Conservation (phyloP, 2,329 filamentous ascomycete genomes). For the Calonectria multiphialidica region DNA sequence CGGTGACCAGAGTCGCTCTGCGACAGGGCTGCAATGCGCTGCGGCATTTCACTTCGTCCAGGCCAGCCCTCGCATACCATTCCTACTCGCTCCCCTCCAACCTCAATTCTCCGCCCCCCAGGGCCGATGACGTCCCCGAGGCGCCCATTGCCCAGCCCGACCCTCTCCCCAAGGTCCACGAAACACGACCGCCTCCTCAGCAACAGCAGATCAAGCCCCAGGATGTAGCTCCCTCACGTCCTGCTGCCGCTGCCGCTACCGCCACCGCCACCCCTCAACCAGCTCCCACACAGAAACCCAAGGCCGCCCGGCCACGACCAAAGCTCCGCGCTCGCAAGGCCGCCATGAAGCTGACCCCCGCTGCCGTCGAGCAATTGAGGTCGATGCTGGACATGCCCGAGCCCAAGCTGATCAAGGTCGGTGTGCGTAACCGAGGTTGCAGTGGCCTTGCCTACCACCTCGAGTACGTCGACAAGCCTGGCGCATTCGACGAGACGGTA, state of each 20-base stretch:
- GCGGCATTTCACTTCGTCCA: constrained; percentile 57
- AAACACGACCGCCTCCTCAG: constrained; percentile 60
- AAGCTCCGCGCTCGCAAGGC: constrained; percentile 80
- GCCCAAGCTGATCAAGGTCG: constrained; percentile 93
- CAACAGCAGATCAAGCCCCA: constrained; percentile 33
- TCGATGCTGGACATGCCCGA: constrained; percentile 85
- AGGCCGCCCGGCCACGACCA: constrained; percentile 55
- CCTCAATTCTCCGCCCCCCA: constrained; percentile 53
- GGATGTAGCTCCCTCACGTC: constrained; percentile 27
- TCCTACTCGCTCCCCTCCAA: constrained; percentile 63
- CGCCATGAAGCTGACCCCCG: constrained; percentile 85
- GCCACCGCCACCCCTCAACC: constrained; percentile 52
- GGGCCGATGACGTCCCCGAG: constrained; percentile 58
- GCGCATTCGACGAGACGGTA: constrained; percentile 88
- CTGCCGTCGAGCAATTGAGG: constrained; percentile 83
- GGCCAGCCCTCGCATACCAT: constrained; percentile 58
- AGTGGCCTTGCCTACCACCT: constrained; percentile 94
- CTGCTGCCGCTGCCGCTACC: constrained; percentile 34
- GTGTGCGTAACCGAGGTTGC: constrained; percentile 93
- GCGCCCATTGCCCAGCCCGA: constrained; percentile 61
- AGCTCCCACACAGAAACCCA: constrained; percentile 75
- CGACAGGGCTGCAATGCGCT: constrained; percentile 54
- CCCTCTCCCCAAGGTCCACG: constrained; percentile 62
- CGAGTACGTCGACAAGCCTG: constrained; percentile 94
- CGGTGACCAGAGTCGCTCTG: constrained; percentile 55